Percentiles rank a stretch among this genome's conserved stretches.
phyloP scores from a whole-genome alignment of 148 eudicot genomes.

The Rhododendron simsii region DNA sequence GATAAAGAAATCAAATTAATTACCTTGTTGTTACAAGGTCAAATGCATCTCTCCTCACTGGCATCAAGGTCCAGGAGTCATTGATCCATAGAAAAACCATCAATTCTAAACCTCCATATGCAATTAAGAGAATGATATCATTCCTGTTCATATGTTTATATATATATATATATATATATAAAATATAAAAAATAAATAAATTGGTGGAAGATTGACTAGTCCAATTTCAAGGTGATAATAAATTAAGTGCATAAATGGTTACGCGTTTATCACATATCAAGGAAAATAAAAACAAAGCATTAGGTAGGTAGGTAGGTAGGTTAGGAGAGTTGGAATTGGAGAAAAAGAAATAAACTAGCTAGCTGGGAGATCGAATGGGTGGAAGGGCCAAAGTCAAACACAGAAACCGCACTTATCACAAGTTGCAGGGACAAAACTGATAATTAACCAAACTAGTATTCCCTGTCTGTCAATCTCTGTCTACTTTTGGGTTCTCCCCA shows the following conservation, averaged over 20 bases:
- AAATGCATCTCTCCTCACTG: not conserved
- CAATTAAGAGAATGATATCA: not conserved
- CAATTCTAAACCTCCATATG: not conserved
- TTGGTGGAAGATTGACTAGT: not conserved
- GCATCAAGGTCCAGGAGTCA: not conserved
- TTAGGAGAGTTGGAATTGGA: not conserved
- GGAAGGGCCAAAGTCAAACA: not conserved
- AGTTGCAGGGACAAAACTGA: not conserved
- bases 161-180: not conserved
- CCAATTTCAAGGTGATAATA: not conserved
- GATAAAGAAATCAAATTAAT: too few species aligned
- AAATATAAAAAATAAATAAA: too few species aligned
- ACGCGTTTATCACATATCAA: not conserved
- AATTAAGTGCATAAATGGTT: not conserved
- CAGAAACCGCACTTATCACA: not conserved
- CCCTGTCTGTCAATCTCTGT: not conserved
- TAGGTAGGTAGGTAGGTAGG: not conserved
- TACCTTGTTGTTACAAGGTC: not conserved
- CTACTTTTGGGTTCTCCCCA: not conserved
- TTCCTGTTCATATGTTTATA: not conserved
- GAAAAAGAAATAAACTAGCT: not conserved
- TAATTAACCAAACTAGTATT: not conserved
- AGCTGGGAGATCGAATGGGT: not conserved
- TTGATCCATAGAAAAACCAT: not conserved
- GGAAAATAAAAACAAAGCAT: not conserved